These are phyloP conservation scores for Rhypophila decipiens DNA, from an alignment of 495 filamentous ascomycete species.

Conservation along the genomic window DNA sequence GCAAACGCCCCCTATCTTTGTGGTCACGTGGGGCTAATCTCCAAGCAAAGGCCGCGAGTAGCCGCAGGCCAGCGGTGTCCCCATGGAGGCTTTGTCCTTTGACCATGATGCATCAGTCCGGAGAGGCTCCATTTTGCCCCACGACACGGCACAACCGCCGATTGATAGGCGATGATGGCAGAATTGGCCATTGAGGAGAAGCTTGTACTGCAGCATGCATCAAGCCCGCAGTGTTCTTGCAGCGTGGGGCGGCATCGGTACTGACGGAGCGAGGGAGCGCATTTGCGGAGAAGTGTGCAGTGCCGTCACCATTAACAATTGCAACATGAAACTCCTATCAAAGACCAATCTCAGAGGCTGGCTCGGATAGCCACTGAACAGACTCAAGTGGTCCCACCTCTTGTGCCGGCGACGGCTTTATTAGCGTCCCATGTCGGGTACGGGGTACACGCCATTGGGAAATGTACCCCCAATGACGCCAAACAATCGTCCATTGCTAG, in stretches of 20 bases:
- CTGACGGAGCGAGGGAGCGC: neutral
- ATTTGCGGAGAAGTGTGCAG: too few species aligned
- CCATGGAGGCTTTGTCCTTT: neutral
- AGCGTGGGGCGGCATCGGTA: neutral
- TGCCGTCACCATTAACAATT: too few species aligned
- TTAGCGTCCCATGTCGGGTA: neutral
- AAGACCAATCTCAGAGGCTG: too few species aligned
- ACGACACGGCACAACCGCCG: neutral
- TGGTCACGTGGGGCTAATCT: constrained; percentile 15
- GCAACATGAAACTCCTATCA: too few species aligned
- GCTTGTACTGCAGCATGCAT: neutral
- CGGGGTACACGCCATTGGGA: neutral
- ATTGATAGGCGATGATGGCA: neutral
- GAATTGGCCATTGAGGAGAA: neutral
- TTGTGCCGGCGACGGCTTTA: neutral
- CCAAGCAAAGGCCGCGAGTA: constrained; percentile 21
- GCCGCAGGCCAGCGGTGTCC: constrained; percentile 17
- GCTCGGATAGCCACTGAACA: too few species aligned
- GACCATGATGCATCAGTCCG: too few species aligned
- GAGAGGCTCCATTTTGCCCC: neutral
- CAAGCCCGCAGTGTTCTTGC: neutral
- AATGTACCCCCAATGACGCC: neutral
- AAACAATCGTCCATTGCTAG: neutral
- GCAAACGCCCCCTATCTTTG: constrained; percentile 23
- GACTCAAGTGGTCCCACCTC: neutral